These are phyloP conservation scores for Ascochyta clinopodiicola DNA, from an alignment of 2,329 filamentous ascomycete genomes.

Conservation along the genomic window DNA sequence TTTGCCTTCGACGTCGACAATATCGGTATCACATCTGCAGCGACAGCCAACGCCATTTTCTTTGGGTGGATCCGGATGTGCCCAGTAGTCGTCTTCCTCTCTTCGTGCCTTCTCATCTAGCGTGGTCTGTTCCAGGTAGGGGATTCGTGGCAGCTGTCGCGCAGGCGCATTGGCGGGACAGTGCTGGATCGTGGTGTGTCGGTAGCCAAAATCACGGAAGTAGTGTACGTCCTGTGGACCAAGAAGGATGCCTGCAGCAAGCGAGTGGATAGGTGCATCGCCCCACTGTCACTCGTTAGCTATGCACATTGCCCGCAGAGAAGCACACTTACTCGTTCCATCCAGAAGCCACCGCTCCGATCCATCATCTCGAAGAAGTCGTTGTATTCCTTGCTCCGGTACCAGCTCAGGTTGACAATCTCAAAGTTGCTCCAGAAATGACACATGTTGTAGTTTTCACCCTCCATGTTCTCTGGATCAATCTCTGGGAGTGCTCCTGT, in stretches of 20 bases:
- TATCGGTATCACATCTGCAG: constrained; percentile 95
- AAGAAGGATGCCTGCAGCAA: constrained; percentile 88
- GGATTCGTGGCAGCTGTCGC: constrained; percentile 79
- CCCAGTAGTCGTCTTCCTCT: constrained; percentile 98
- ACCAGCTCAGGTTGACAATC: constrained; percentile 93
- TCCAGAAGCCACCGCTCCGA: constrained; percentile 97
- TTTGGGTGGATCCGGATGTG: constrained; percentile 81
- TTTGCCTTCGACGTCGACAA: constrained; percentile 97
- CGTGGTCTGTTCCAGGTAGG: constrained; percentile 83
- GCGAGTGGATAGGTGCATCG: constrained; percentile 96
- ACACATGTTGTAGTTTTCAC: constrained; percentile 99
- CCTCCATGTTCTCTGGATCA: constrained; percentile 93
- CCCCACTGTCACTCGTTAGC: constrained; percentile 76
- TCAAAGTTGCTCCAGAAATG: constrained; percentile 99
- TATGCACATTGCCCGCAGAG: constrained; percentile 3
- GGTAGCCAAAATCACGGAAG: constrained; percentile 98
- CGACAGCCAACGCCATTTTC: constrained; percentile 97
- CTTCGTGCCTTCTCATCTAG: constrained; percentile 80
- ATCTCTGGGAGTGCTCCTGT: constrained; percentile 77
- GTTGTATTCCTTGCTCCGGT: constrained; percentile 95
- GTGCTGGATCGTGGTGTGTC: constrained; percentile 98
- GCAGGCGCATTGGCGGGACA: constrained; percentile 94
- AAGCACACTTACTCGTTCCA: constrained; percentile 79
- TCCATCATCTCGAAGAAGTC: constrained; percentile 99
- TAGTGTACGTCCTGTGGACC: constrained; percentile 89